Conservation (phyloP, 495 filamentous ascomycete genomes). For the Barbatosphaeria neglecta region DNA sequence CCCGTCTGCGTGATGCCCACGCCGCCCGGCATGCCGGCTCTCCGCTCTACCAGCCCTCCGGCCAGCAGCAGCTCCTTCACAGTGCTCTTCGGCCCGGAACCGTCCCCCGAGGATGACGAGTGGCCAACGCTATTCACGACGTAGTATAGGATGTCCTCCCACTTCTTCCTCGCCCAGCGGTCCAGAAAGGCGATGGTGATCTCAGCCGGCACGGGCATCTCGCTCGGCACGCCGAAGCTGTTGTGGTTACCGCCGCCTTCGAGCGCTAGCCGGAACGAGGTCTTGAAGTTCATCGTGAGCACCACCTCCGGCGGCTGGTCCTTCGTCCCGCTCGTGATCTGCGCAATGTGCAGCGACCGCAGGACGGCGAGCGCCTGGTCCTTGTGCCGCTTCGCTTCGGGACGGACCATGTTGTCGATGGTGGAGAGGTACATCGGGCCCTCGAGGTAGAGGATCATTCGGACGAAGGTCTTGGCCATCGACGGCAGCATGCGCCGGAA, state of each 20-base stretch:
- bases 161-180: slow-evolving; percentile 73
- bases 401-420: slow-evolving; percentile 73
- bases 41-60: slow-evolving; percentile 65
- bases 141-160: slow-evolving; percentile 92
- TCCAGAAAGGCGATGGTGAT: slow-evolving; percentile 67
- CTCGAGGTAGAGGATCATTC: slow-evolving; percentile 82
- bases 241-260: slow-evolving; percentile 75
- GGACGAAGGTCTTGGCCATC: slow-evolving; percentile 88
- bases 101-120: slow-evolving; percentile 14
- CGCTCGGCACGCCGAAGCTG: slow-evolving; percentile 79
- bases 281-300: slow-evolving; percentile 63
- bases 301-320: slow-evolving; percentile 53
- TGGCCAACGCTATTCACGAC: slow-evolving; percentile 57
- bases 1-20: slow-evolving; percentile 76
- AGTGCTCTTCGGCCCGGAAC: slow-evolving; percentile 51
- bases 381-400: slow-evolving; percentile 60
- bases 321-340: slow-evolving; percentile 40
- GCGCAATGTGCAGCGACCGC: slow-evolving; percentile 70
- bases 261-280: slow-evolving; percentile 68
- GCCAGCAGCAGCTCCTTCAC: slow-evolving; percentile 71
- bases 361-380: slow-evolving; percentile 75
- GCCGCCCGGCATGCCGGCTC: slow-evolving; percentile 38
- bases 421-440: slow-evolving; percentile 59
- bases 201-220: slow-evolving; percentile 40
- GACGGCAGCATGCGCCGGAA: slow-evolving; percentile 95